phyloP scores from a whole-genome alignment of 2,329 filamentous ascomycete species.

The Aspergillus intermedius region DNA sequence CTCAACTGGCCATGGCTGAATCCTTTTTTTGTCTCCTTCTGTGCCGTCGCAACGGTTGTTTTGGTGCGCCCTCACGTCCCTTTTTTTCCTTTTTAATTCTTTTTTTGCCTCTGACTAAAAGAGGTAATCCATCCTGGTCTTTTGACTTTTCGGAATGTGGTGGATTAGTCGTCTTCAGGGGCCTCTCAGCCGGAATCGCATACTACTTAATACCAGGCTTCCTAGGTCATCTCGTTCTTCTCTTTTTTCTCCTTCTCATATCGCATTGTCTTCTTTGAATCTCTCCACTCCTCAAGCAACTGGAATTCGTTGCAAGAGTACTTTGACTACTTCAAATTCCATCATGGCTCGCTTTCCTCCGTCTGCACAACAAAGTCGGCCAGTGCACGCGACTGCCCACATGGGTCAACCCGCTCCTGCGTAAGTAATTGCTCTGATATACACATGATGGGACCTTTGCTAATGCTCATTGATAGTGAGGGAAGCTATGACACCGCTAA shows the following conservation, averaged over 20 bases:
- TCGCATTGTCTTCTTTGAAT: conserved; percentile 10
- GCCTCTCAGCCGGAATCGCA: background rate
- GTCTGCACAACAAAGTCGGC: conserved; percentile 26
- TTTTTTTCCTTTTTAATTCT: background rate
- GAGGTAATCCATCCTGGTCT: too few relatives aligned
- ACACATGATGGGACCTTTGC: too few relatives aligned
- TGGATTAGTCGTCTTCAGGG: background rate
- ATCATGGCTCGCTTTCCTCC: conserved; percentile 31
- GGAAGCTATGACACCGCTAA: conserved; percentile 46
- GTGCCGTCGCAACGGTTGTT: too few relatives aligned
- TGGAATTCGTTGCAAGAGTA: conserved; percentile 11
- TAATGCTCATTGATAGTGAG: conserved; percentile 21
- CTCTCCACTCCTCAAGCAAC: background rate
- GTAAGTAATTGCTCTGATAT: conserved; percentile 18
- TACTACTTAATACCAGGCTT: background rate
- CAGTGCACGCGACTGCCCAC: conserved; percentile 30
- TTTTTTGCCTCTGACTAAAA: background rate
- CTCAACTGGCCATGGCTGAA: background rate
- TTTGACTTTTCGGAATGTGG: background rate
- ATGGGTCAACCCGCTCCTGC: conserved; percentile 26
- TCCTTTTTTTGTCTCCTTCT: too few relatives aligned
- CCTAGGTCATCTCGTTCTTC: conserved; percentile 1
- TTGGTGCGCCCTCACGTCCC: background rate
- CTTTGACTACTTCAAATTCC: conserved; percentile 19
- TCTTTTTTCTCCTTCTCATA: conserved; percentile 6